Base-by-base conservation (phyloP, 495 filamentous ascomycete species). In the Letharia columbiana region DNA sequence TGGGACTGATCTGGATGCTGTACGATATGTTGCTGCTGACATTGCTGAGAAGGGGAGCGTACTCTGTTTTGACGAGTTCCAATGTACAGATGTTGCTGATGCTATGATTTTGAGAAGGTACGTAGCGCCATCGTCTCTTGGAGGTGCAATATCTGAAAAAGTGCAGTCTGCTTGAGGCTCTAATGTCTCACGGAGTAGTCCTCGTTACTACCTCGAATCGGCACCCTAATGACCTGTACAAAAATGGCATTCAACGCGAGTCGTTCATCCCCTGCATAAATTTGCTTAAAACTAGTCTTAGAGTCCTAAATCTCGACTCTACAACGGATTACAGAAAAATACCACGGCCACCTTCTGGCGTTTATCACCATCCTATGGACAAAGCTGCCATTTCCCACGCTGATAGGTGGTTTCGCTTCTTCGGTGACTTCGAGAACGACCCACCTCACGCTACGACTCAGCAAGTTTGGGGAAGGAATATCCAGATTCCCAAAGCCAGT, bases 1-100 rank as follows among this genome's bases (percentile, higher is more conserved):
- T 75, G 95, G 94, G 9, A 91, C 87, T 71, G 91, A 98, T 74
- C 82, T 97, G 49, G 94, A 98, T 76, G 91, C 86, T 47, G 81
- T 98, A 54, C 92, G 92, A 15, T 93, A 96, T 74, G 88, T 98
- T 44, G 92, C 92, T 6, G 94, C 94, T 18, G 89, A 91, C 75
- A 91, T 98, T 73, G 93, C 94, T 4, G 87, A 91, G 72, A 82
- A 85, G 61, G 87, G 86, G 39, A 91, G 87, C 67, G 91, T 98
- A 41, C 79, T 98, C 23, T 98, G 94, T 74, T 98, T 98, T 72
- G 94, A 98, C 76, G 94, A 98, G 80, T 98, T 98, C 73, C 94
- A 98, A 73, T 96, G 93, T 75, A 98, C 94, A 35, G 94, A 98
- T 78, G 93, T 98, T 28, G 94, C 95, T 15, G 95, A 98, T 81